Base-by-base conservation (phyloP, 441 rosid species). In the Viola pubescens region DNA sequence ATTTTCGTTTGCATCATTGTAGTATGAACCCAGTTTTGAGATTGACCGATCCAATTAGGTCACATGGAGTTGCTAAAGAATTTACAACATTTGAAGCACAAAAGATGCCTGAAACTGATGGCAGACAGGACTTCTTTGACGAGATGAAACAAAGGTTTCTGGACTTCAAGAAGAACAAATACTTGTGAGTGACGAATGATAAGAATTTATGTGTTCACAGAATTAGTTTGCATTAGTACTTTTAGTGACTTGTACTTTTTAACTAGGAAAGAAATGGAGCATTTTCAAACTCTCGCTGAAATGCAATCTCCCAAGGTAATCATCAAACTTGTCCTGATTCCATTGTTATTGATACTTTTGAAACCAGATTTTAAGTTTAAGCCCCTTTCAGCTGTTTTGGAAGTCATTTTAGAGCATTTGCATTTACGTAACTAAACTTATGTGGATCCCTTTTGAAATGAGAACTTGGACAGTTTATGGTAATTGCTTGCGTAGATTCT, bases 401-500 rank as follows among this genome's bases (percentile, higher is more conserved):
- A 65, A 66, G 19, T 44, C 34, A 26, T 26, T 1, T 26, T 26
- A 26, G 34, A 26, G 34, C 34, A 26, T 26, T 26, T 26, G 34
- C 34, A 26, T 26, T 26, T 26, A 26, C 3, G 34, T 26, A 26
- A 26, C 34, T 26, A 11, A 37, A 16, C 9, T 5, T 37, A 3
- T 50, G 9, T 57, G 4, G 43, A 26, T 58, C 56, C 47, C 57
- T 66, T 48, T 46, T 64, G 61, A 60, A 54, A 54, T 64, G 60
- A 55, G 59, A 48, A 63, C 70, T 63, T 68, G 70, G 64, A 81
- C 88, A 89, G 98, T 89, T 88, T 73, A 79, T 86, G 91, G 96
- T 87, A 84, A 82, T 89, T 75, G 92, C 92, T 71, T 92, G 98
- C 78, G 98, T 83, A 54, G 98, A 94, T 71, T 94, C 98, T 8